Conservation (phyloP, 1,284 basidiomycete genomes). For the Ganoderma multipileum region DNA sequence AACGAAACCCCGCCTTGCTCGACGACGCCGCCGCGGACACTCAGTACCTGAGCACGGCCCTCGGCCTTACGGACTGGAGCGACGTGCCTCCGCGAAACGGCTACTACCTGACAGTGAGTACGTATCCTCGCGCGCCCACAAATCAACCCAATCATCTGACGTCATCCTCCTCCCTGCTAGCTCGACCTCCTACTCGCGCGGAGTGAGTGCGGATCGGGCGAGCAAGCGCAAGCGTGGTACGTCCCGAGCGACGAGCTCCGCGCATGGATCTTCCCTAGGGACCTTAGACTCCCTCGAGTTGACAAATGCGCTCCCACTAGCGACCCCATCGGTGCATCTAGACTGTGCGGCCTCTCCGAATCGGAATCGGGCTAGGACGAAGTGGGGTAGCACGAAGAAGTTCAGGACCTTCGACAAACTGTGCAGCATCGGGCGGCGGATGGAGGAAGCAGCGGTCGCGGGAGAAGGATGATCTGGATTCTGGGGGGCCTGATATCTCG, state of each 20-base stretch:
- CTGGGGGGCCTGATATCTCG: background rate
- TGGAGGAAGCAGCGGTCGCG: background rate
- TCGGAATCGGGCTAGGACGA: background rate
- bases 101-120: constrained; percentile 9
- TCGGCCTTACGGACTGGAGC: constrained; percentile 14
- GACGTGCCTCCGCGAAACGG: constrained; percentile 7
- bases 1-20: background rate
- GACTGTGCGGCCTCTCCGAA: background rate
- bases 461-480: background rate
- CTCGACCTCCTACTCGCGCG: background rate
- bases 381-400: background rate
- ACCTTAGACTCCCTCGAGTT: background rate
- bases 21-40: constrained; percentile 3
- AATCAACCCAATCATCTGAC: background rate
- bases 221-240: constrained; percentile 10
- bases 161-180: background rate
- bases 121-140: background rate
- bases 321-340: background rate
- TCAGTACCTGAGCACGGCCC: constrained; percentile 9
- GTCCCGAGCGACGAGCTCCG: constrained; percentile 5
- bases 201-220: background rate
- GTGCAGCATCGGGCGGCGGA: background rate
- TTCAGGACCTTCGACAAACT: background rate
- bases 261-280: constrained; percentile 4
- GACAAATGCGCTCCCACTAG: background rate